Evolutionary conservation across 2,329 filamentous ascomycete species (phyloP).

Genomic region (Epichloe brachyelytri): DNA sequence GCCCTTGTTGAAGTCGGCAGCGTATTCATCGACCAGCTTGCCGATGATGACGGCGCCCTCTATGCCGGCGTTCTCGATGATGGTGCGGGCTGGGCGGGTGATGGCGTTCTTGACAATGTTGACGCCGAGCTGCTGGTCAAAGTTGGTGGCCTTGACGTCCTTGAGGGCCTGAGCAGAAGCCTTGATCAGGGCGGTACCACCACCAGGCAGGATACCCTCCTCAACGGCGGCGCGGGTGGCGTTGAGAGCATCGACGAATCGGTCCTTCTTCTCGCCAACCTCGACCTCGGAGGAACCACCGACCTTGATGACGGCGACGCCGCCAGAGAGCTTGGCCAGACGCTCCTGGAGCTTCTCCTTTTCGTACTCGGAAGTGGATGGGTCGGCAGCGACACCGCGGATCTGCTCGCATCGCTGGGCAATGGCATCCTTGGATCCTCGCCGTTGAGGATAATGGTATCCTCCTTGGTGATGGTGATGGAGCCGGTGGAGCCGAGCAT

Average conservation of each 20-base stretch:
- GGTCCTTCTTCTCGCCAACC: slow-evolving; percentile 99
- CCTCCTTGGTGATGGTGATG: slow-evolving; percentile 99
- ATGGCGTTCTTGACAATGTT: slow-evolving; percentile 97
- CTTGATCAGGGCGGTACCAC: slow-evolving; percentile 96
- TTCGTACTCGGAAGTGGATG: slow-evolving; percentile 94
- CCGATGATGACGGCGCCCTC: slow-evolving; percentile 95
- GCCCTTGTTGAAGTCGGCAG: slow-evolving; percentile 90
- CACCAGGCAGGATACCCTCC: slow-evolving; percentile 96
- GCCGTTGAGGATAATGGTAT: slow-evolving; percentile 96
- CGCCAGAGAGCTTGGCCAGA: slow-evolving; percentile 96
- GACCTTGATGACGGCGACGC: slow-evolving; percentile 99
- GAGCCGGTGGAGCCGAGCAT: slow-evolving; percentile 95
- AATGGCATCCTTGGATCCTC: slow-evolving; percentile 87
- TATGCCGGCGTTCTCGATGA: slow-evolving; percentile 93
- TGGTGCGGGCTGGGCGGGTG: slow-evolving; percentile 83
- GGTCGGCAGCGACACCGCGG: slow-evolving; percentile 88
- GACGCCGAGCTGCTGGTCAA: slow-evolving; percentile 97
- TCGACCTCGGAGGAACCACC: slow-evolving; percentile 96
- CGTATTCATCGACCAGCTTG: slow-evolving; percentile 93
- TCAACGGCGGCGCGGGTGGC: slow-evolving; percentile 96
- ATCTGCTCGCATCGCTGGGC: slow-evolving; percentile 98
- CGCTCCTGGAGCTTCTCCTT: slow-evolving; percentile 99
- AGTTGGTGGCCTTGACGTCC: slow-evolving; percentile 80
- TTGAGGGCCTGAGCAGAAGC: slow-evolving; percentile 79
- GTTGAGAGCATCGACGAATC: slow-evolving; percentile 95